These are phyloP conservation scores for Physcomitrellopsis africana DNA, from an alignment of 225 moss, liverwort and hornwort species.

Conservation along the genomic window DNA sequence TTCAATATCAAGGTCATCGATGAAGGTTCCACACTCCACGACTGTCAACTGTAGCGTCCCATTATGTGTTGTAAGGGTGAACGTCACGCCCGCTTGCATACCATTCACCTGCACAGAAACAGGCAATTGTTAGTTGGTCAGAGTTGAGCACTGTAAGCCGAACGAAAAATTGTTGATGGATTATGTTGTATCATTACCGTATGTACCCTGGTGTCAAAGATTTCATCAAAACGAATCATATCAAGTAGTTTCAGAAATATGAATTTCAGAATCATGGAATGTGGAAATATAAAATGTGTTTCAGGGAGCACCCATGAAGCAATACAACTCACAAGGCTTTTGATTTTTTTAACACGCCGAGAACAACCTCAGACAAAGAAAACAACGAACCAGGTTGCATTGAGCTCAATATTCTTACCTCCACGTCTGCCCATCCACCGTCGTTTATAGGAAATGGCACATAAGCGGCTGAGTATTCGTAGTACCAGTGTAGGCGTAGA, in stretches of 20 bases:
- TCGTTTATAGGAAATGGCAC: constrained; percentile 83
- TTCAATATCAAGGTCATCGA: constrained; percentile 72
- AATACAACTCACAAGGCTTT: too few species aligned
- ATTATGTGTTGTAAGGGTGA: constrained; percentile 57
- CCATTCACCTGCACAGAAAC: constrained; percentile 61
- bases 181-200: neutral
- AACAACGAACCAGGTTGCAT: neutral
- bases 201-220: neutral
- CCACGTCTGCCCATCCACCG: constrained; percentile 73
- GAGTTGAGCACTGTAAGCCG: neutral
- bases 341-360: neutral
- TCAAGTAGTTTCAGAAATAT: too few species aligned
- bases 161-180: neutral
- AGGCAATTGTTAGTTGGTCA: neutral
- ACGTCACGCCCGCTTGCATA: constrained; percentile 78
- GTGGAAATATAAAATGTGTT: too few species aligned
- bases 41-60: constrained; percentile 78
- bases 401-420: constrained; percentile 37
- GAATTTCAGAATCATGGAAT: too few species aligned
- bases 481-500: constrained; percentile 73
- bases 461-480: constrained; percentile 76
- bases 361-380: neutral
- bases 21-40: constrained; percentile 83
- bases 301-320: too few species aligned
- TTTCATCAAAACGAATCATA: neutral